Percentiles rank a stretch among this genome's conserved stretches.
phyloP scores from a whole-genome alignment of 2,329 filamentous ascomycete species.

The Trichoderma hamatum region DNA sequence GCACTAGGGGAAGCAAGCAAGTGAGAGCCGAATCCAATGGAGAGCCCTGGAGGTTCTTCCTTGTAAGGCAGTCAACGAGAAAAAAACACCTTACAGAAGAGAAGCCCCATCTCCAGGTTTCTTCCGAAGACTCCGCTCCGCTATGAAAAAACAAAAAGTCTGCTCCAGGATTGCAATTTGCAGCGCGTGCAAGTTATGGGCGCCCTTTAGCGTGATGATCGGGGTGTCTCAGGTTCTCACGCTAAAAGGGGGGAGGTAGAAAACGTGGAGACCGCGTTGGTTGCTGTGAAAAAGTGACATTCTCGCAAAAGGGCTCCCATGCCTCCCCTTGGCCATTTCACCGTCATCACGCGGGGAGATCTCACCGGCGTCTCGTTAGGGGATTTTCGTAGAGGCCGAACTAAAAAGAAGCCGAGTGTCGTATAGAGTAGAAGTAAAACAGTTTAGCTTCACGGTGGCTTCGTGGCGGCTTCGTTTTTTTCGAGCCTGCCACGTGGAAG shows the following conservation, averaged over 20 bases:
- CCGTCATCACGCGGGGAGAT: background rate
- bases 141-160: background rate
- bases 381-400: background rate
- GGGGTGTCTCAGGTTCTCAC: background rate
- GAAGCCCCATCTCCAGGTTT: background rate
- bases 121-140: background rate
- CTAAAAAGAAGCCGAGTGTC: background rate
- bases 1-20: background rate
- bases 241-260: background rate
- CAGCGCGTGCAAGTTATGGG: background rate
- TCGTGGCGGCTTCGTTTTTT: conserved; percentile 5
- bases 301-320: background rate
- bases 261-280: background rate
- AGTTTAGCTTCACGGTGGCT: background rate
- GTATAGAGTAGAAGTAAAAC: background rate
- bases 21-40: background rate
- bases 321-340: background rate
- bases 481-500: background rate
- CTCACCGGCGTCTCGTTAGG: background rate
- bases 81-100: background rate
- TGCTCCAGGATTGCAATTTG: background rate
- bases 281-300: background rate
- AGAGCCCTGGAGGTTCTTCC: background rate
- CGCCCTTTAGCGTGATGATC: background rate
- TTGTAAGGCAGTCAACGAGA: background rate